These are phyloP conservation scores for Neurospora sp. DNA, from an alignment of 495 filamentous ascomycete species.

Conservation along the genomic window DNA sequence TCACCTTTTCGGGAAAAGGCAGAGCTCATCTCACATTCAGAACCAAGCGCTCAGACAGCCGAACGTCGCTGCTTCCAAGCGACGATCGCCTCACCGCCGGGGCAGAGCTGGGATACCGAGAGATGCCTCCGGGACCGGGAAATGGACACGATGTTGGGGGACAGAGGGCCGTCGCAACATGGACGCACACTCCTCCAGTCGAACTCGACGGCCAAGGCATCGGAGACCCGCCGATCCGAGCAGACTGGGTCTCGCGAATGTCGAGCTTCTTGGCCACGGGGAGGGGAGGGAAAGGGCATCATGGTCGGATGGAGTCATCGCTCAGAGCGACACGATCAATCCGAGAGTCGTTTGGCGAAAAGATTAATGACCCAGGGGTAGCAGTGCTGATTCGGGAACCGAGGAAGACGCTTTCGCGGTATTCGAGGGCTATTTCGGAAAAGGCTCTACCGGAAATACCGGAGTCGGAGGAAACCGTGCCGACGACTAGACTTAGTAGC, in stretches of 20 bases:
- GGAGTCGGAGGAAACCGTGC: neutral
- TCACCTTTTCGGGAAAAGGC: neutral
- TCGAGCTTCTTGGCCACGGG: neutral
- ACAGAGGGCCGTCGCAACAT: constrained; percentile 1
- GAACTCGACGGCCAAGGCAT: constrained; percentile 20
- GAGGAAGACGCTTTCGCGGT: constrained; percentile 1
- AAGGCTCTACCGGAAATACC: neutral
- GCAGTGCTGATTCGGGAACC: constrained; percentile 5
- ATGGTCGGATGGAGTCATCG: neutral
- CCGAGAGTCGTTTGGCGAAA: constrained; percentile 21
- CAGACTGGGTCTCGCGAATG: constrained; percentile 5
- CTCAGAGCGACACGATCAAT: constrained; percentile 1
- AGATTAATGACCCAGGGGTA: constrained; percentile 17
- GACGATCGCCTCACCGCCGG: neutral
- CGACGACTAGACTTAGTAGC: neutral
- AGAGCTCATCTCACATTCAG: neutral
- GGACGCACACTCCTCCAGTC: constrained; percentile 16
- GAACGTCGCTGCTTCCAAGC: neutral
- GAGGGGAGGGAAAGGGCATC: neutral
- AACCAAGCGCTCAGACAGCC: neutral
- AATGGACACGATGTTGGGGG: neutral
- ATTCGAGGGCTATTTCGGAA: neutral
- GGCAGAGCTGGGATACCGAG: neutral
- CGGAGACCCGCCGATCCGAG: constrained; percentile 1
- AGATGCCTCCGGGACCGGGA: neutral